Evolutionary conservation across 208 protist species (phyloP).

Genomic region (Phytomonas francai): DNA sequence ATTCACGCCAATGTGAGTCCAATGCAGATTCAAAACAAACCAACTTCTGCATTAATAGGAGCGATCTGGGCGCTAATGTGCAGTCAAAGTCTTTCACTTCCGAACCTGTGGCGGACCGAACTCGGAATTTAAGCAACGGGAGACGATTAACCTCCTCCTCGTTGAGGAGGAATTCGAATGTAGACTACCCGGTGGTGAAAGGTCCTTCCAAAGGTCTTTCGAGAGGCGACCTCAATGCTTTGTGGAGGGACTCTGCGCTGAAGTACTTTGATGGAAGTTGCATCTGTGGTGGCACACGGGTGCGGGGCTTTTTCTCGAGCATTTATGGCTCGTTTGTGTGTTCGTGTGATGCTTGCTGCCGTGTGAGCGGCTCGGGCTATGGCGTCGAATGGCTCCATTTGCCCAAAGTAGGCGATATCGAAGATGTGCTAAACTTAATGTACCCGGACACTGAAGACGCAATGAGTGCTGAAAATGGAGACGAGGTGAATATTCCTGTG

Average conservation of each 20-base stretch:
- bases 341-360: constrained; percentile 44
- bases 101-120: background rate
- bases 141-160: background rate
- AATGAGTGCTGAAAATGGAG: background rate
- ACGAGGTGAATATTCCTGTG: background rate
- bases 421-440: constrained; percentile 7
- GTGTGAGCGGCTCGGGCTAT: constrained; percentile 24
- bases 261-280: constrained; percentile 36
- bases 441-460: background rate
- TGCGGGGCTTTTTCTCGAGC: constrained; percentile 33
- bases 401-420: constrained; percentile 24
- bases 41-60: background rate
- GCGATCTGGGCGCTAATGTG: background rate
- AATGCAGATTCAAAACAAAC: background rate
- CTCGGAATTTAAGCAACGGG: background rate
- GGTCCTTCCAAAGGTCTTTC: background rate
- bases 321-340: constrained; percentile 80
- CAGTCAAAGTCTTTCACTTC: background rate
- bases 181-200: background rate
- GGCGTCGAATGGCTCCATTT: constrained; percentile 81
- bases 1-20: background rate
- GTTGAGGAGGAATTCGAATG: background rate
- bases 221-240: background rate
- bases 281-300: constrained; percentile 34
- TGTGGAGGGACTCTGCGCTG: constrained; percentile 1